These are phyloP conservation scores for Fusarium solani-melongenae DNA, from an alignment of 2,329 filamentous ascomycete genomes.

Conservation along the genomic window DNA sequence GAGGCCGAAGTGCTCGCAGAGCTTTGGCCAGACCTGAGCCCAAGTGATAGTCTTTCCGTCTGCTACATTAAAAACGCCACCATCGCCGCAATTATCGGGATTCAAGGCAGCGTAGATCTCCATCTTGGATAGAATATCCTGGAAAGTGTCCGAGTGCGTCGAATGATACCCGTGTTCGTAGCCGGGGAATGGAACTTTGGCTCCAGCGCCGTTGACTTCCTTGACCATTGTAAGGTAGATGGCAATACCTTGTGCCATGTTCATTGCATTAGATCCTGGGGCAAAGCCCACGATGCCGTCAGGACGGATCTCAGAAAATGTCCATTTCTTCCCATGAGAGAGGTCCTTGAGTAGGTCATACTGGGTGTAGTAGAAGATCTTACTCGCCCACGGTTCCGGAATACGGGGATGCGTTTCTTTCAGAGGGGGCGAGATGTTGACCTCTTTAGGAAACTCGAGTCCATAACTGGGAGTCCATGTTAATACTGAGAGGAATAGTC, in stretches of 20 bases:
- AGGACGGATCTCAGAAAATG: slow-evolving; percentile 30
- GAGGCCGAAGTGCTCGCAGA: slow-evolving; percentile 27
- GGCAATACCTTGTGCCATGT: slow-evolving; percentile 25
- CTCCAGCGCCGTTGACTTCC: slow-evolving; percentile 20
- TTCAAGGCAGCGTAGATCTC: slow-evolving; percentile 30
- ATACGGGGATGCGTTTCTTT: slow-evolving; percentile 19
- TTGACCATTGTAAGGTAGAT: slow-evolving; percentile 22
- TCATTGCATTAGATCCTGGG: slow-evolving; percentile 26
- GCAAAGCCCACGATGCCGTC: slow-evolving; percentile 32
- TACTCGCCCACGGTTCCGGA: slow-evolving; percentile 24
- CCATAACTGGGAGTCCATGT: slow-evolving; percentile 16
- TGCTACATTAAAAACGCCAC: slow-evolving; percentile 25
- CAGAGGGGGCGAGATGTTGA: slow-evolving; percentile 15
- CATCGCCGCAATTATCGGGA: slow-evolving; percentile 13
- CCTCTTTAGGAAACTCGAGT: slow-evolving; percentile 16
- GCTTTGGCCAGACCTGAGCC: slow-evolving; percentile 26
- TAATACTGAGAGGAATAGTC: too few relatives aligned
- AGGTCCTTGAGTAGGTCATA: slow-evolving; percentile 18
- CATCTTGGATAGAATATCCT: slow-evolving; percentile 28
- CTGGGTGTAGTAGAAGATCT: slow-evolving; percentile 32
- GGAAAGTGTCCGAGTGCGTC: slow-evolving; percentile 31
- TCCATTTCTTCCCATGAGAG: slow-evolving; percentile 23
- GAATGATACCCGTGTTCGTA: slow-evolving; percentile 7
- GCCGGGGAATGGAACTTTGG: slow-evolving; percentile 25
- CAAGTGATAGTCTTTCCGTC: slow-evolving; percentile 21